These are phyloP conservation scores for Carex kokanica DNA, from an alignment of 176 grass and related monocot genomes.

Conservation along the genomic window DNA sequence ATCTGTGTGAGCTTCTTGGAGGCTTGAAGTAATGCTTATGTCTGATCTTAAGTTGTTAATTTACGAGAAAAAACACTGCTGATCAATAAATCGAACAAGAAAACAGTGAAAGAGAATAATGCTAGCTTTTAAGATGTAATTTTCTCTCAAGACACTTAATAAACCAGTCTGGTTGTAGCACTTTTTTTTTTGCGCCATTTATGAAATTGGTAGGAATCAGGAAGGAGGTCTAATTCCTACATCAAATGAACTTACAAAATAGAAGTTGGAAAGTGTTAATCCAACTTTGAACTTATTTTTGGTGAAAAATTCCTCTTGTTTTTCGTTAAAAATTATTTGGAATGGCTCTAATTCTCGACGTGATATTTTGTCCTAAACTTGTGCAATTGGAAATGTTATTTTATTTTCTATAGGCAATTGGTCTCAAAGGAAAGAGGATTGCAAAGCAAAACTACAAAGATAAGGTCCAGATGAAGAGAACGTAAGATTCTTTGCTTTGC, in stretches of 20 bases:
- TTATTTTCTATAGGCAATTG: conserved; percentile 40
- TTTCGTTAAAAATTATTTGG: background rate
- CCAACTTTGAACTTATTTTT: background rate
- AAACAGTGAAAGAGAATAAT: background rate
- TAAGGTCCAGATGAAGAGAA: conserved; percentile 94
- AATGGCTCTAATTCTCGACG: background rate
- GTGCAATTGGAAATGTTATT: background rate
- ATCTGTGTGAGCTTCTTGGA: background rate
- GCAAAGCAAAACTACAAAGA: conserved; percentile 83
- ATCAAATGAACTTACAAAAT: background rate
- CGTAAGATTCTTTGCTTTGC: conserved; percentile 42
- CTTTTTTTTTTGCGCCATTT: background rate
- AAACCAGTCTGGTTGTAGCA: background rate
- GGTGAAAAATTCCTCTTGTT: background rate
- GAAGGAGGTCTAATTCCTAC: background rate
- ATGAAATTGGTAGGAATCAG: background rate
- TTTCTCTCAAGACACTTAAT: background rate
- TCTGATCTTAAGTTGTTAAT: background rate
- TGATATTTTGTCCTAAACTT: background rate
- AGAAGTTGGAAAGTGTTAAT: background rate
- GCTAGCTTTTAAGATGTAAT: background rate
- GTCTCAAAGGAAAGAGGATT: conserved; percentile 84
- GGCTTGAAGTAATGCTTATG: background rate
- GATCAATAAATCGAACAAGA: background rate
- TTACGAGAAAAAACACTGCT: background rate